These are phyloP conservation scores for Scheffersomyces illinoinensis DNA, from an alignment of 1,139 yeast genomes.

Conservation along the genomic window DNA sequence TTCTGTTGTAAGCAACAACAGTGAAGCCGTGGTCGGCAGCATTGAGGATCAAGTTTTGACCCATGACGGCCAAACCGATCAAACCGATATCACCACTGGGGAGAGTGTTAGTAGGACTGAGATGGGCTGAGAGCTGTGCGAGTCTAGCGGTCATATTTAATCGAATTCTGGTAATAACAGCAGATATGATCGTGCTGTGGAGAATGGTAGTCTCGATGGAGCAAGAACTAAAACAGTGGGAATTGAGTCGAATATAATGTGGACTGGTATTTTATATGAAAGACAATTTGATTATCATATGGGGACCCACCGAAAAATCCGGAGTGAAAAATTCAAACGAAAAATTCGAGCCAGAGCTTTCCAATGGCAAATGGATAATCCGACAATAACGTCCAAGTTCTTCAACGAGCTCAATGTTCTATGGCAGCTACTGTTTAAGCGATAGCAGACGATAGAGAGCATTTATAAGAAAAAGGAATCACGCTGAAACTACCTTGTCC, in stretches of 20 bases:
- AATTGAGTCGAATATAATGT: neutral
- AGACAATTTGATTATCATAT: neutral
- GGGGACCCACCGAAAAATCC: neutral
- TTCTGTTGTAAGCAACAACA: slow-evolving; percentile 98
- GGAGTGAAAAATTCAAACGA: neutral
- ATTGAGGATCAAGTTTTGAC: slow-evolving; percentile 95
- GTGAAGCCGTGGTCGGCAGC: slow-evolving; percentile 98
- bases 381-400: neutral
- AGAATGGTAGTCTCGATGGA: neutral
- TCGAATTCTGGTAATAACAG: neutral
- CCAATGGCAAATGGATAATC: neutral
- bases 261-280: neutral
- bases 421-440: neutral
- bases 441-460: neutral
- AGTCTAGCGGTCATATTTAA: neutral
- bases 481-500: neutral
- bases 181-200: neutral
- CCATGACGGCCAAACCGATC: slow-evolving; percentile 99
- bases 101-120: slow-evolving; percentile 25
- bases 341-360: neutral
- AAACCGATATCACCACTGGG: slow-evolving; percentile 94
- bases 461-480: neutral
- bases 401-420: neutral
- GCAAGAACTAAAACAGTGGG: neutral
- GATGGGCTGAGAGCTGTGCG: slow-evolving; percentile 9